Base-by-base conservation (phyloP, 1,139 yeast genomes). In the Nakaseomyces sp. region DNA sequence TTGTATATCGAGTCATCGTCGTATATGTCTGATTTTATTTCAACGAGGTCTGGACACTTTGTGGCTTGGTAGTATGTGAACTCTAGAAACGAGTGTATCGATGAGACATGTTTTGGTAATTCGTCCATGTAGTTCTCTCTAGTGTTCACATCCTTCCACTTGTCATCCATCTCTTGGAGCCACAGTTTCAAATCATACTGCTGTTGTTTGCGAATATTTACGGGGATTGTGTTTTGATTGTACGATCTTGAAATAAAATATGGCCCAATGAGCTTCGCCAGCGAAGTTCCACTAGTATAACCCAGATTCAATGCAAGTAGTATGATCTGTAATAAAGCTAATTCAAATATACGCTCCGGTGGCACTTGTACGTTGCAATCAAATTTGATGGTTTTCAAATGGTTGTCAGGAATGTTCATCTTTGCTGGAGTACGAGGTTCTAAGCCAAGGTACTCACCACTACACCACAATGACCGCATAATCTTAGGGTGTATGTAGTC, bases 201-300 rank as follows among this genome's bases (percentile, higher is more conserved):
- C 13, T 47, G 40, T 40, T 57, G 61, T 33, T 60, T 63, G 36
- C 50, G 57, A 12, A 61, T 36, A n/a, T 50, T 53, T 13, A 60
- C 43, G 3, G 65, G 55, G 13, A 57, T 40, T 1, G 66, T 63
- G 31, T 57, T 53, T 28, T 53, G 55, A 44, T 61, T 61, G 42
- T 58, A 62, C 1, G 66, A 60, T 40, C 67, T 51, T 2, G 67
- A 63, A 12, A 61, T 61, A 44, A 55, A 62, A 48, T 54, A 60
- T 5, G 64, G 64, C 35, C 59, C 51, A 8, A 57, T 44, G 32
- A 58, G 43, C 42, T 57, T 57, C 19, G 61, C 33, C 20, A 63
- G 48, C 3, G 63, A 56, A 12, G 57, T 52, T 26, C 60, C 58
- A 13, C 58, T 51, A 2, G 47, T 28, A 20, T 56, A 49, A 1